Conservation (phyloP, 306 rosid species). For the Albizia julibrissin region DNA sequence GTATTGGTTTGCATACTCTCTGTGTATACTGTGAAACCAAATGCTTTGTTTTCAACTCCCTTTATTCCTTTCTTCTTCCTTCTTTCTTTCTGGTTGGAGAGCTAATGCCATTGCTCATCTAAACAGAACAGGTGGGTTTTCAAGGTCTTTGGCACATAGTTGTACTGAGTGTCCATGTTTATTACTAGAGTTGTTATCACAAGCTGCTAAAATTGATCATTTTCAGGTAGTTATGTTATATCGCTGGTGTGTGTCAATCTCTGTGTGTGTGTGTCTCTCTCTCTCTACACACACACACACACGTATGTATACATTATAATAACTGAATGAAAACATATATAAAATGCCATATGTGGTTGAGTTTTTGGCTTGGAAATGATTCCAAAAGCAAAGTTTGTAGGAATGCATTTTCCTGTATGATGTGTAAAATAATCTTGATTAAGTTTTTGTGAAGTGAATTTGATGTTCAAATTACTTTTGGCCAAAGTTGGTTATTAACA, state of each 20-base stretch:
- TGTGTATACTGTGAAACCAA: neutral
- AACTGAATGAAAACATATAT: conserved; percentile 1
- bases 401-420: neutral
- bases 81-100: conserved; percentile 74
- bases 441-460: neutral
- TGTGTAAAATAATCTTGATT: conserved; percentile 1
- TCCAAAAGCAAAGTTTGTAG: neutral
- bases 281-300: too few relatives aligned
- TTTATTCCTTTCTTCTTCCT: conserved; percentile 50
- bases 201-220: conserved; percentile 86
- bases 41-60: conserved; percentile 48
- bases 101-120: conserved; percentile 70
- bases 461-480: conserved; percentile 43
- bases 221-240: conserved; percentile 66
- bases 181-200: conserved; percentile 80
- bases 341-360: neutral
- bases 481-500: conserved; percentile 95
- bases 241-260: neutral
- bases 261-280: too few relatives aligned
- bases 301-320: neutral
- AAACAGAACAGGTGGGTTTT: conserved; percentile 58
- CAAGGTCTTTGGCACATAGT: conserved; percentile 73
- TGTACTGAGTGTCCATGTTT: conserved; percentile 92
- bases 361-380: neutral
- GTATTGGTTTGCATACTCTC: conserved; percentile 16